Base-by-base conservation (phyloP, 208 protist species). In the Kentomonas sorsogonicus region DNA sequence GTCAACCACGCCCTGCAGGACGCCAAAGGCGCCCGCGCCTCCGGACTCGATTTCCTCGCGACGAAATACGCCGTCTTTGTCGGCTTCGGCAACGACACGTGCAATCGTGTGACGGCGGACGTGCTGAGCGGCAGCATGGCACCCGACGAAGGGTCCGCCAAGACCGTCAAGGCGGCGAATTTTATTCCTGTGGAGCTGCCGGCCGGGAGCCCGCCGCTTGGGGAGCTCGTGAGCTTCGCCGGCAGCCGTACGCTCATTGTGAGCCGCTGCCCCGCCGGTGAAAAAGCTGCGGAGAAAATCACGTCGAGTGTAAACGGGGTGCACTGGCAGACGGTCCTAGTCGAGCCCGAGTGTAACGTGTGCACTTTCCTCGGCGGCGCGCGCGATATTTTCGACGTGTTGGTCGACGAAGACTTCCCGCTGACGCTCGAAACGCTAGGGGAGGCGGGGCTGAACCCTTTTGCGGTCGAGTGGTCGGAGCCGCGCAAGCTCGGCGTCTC, bases 391-490 rank as follows among this genome's bases (percentile, higher is more conserved):
- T 94, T 86, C 62, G 87, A 94, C 56, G 87, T 94, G 25, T 52
- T 94, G n/a, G 85, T 78, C n/a, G 87, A 94, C 55, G 69, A 87
- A 58, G 87, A 94, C 68, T 94, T 88, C 50, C 81, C 82, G 38
- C 61, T 70, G 11, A 88, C 83, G 23, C 78, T 94, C 69, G 82
- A 94, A 48, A 75, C 79, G 4, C 56, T 94, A 11, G 83, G 79
- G 10, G 83, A 89, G 53, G 63, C 73, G 7, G 87, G 87, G n/a
- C 55, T 94, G 18, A 94, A 94, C 68, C 87, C 87, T 18, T 91
- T 94, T 61, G 83, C 87, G 0, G 83, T 94, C n/a, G 76, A 82
- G 38, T 94, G 87, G 84, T 82, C 82, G 13, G 83, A 94, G 65
- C 84, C 82, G 9, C 73, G 84, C 6, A 91, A 91, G 61, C 69